Base-by-base conservation (phyloP, 768 basidiomycete species). In the Gyrodon lividus region DNA sequence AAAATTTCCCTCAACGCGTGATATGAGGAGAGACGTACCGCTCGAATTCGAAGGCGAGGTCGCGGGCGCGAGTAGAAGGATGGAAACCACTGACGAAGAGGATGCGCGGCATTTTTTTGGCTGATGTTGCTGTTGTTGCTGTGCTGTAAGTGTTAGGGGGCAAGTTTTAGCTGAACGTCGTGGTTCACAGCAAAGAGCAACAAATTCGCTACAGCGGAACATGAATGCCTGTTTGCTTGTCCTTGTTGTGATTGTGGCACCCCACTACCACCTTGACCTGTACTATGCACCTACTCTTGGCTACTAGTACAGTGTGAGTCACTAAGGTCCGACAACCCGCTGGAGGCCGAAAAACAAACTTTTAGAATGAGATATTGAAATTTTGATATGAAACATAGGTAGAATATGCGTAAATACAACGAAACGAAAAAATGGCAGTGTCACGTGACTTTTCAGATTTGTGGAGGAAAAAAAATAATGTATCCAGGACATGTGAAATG, bases 81-180 rank as follows among this genome's bases (percentile, higher is more conserved):
- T 89, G 84, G 63, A 93, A 93, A 17, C 90, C 90, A 62, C 84
- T 88, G 40, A 93, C 90, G 60, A 91, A 93, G 53, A 92, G 79
- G 57, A 92, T 92, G 57, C 90, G 87, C 65, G 86, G 84, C 87
- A 88, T 84, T 60, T 54, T 60, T 49, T 37, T 31, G 22, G 7
- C 28, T 28, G n/a, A 5, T n/a, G 38, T 37, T 9, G n/a, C 19
- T 33, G 22, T n/a, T 26, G 46, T 5, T 8, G 20, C 16, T 24
- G 17, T 31, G 37, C 40, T 42, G 19, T 8, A 46, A 28, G 30
- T 7, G 46, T 37, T 14, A 6, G 44, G 16, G 20, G 59, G 43
- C 50, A 43, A 28, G n/a, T 23, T 41, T 30, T 24, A 23, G 22
- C 7, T 26, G 50, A 22, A 41, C 45, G 59, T 57, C 52, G 63